A percentile compares a stretch with the other conserved stretches of the same genome.
Evolutionary conservation across 345 rosid species (phyloP).

Genomic region (Linum trigynum): DNA sequence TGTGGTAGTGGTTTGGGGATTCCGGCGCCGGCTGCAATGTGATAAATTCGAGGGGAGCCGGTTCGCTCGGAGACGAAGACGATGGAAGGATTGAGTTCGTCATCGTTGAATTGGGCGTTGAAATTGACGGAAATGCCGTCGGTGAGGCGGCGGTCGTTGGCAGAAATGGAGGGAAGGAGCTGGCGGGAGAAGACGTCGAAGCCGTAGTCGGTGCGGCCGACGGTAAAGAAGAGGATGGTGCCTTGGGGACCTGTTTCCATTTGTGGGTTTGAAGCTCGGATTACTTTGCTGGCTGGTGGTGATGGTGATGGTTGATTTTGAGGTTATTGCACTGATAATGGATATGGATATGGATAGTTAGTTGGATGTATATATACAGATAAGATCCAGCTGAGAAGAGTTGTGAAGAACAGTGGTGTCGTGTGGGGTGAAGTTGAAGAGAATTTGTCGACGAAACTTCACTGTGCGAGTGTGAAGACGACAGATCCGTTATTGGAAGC

Average conservation of each 20-base stretch:
- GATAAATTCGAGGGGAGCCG: conserved; percentile 40
- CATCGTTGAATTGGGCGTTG: conserved; percentile 54
- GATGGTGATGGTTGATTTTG: no score
- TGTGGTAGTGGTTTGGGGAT: conserved; percentile 27
- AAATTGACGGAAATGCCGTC: conserved; percentile 65
- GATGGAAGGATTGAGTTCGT: conserved; percentile 21
- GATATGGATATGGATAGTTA: no score
- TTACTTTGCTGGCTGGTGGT: no score
- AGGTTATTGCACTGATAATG: no score
- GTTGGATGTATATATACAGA: no score
- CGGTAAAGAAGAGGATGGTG: conserved; percentile 54
- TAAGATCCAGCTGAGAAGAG: no score
- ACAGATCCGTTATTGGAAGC: no score
- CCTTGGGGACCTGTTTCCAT: conserved; percentile 47
- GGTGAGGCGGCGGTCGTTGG: conserved; percentile 44
- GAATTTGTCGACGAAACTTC: no score
- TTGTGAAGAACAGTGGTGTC: no score
- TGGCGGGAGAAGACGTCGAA: conserved; percentile 56
- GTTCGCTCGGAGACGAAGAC: conserved; percentile 65
- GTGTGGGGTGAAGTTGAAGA: no score
- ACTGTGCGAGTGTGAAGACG: no score
- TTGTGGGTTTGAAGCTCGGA: neutral
- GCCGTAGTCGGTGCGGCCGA: conserved; percentile 62
- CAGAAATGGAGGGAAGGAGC: conserved; percentile 16
- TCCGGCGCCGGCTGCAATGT: conserved; percentile 22